Conservation (phyloP, 177 flowering plant genomes). For the Tripterygium wilfordii region DNA sequence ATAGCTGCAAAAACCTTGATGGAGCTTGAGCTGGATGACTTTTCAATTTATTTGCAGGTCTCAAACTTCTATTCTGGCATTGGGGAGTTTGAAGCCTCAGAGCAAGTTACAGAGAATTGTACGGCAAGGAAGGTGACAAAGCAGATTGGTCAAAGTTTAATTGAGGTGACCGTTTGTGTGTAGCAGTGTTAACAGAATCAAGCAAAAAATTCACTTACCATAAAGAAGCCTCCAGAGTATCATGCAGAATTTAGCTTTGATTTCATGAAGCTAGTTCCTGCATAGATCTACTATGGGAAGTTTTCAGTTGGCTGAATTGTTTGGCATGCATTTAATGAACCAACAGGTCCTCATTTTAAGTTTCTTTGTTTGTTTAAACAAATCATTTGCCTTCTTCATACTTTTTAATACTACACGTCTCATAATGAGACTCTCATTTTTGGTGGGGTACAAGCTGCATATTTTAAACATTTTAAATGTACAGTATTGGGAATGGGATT, state of each 20-base stretch:
- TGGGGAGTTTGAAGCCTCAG: constrained; percentile 42
- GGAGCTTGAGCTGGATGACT: constrained; percentile 49
- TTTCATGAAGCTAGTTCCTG: background rate
- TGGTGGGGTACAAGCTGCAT: no score
- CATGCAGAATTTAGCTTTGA: background rate
- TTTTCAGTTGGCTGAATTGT: constrained; percentile 8
- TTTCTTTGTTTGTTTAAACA: constrained; percentile 8
- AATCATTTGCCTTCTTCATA: constrained; percentile 1
- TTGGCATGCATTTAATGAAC: constrained; percentile 8
- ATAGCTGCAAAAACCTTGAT: constrained; percentile 44
- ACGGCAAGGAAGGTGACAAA: constrained; percentile 28
- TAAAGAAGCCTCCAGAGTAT: no score
- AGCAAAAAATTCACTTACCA: no score
- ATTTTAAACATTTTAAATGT: no score
- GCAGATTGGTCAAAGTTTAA: constrained; percentile 53
- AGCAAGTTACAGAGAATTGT: constrained; percentile 36
- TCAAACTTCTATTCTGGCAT: constrained; percentile 54
- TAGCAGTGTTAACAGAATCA: background rate
- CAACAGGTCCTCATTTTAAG: background rate
- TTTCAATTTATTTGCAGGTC: constrained; percentile 44
- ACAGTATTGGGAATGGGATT: constrained; percentile 1
- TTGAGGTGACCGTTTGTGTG: constrained; percentile 14
- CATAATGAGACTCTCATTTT: no score
- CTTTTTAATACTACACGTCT: background rate
- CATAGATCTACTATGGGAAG: background rate